Conservation (phyloP, 2,329 filamentous ascomycete species). For the Ophiocordyceps sinensis region DNA sequence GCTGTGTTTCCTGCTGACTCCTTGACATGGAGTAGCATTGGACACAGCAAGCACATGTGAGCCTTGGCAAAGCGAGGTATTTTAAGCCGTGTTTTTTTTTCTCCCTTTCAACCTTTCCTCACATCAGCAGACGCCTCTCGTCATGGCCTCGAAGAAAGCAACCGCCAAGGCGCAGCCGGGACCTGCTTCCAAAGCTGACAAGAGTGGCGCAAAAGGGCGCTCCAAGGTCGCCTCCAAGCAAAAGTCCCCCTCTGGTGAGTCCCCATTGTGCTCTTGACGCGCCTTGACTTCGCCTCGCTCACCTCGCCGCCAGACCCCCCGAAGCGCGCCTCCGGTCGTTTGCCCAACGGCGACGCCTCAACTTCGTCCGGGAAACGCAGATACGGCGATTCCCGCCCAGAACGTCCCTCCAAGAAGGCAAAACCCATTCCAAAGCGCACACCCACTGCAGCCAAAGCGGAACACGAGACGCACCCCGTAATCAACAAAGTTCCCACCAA, state of each 20-base stretch:
- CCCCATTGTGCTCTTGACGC: not conserved
- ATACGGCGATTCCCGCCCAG: not conserved
- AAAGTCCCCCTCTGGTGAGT: not conserved
- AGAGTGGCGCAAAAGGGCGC: not conserved
- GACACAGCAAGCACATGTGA: no score
- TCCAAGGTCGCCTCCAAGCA: not conserved
- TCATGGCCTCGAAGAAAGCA: not conserved
- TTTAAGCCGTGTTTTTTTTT: no score
- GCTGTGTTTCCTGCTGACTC: no score
- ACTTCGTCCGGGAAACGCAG: not conserved
- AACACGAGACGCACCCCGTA: not conserved
- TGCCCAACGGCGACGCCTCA: not conserved
- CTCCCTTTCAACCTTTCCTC: no score
- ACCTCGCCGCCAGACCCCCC: not conserved
- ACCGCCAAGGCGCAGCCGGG: not conserved
- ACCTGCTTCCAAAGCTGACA: not conserved
- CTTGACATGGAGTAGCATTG: no score
- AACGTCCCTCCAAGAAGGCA: not conserved
- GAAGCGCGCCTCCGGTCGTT: not conserved
- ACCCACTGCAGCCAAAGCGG: not conserved
- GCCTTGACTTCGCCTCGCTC: not conserved
- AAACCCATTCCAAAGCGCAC: not conserved
- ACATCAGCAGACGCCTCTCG: not conserved
- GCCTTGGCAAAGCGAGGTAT: no score
- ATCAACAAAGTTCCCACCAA: slow-evolving; percentile 32